phyloP scores from a whole-genome alignment of 495 filamentous ascomycete genomes.

The Immersiella caudata region DNA sequence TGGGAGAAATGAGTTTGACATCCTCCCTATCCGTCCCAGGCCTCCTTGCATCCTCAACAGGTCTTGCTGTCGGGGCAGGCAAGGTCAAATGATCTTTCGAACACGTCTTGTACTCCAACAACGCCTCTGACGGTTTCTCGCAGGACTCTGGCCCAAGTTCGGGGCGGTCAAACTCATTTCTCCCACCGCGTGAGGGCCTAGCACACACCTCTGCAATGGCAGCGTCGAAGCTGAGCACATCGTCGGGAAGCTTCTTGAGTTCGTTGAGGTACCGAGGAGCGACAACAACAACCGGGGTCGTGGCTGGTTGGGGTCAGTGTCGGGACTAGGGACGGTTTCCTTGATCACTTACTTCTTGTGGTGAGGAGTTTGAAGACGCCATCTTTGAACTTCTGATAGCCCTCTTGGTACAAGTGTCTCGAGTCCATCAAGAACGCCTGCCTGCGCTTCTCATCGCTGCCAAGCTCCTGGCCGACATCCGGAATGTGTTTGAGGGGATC shows the following conservation, averaged over 20 bases:
- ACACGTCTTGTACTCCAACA: too few relatives aligned
- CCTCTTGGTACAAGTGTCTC: conserved; percentile 35
- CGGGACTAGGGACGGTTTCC: background rate
- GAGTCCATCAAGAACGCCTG: conserved; percentile 35
- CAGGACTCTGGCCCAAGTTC: too few relatives aligned
- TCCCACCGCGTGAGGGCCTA: too few relatives aligned
- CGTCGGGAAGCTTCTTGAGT: conserved; percentile 42
- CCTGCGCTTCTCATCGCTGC: conserved; percentile 37
- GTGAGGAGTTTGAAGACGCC: conserved; percentile 39
- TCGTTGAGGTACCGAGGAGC: conserved; percentile 39
- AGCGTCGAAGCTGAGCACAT: conserved; percentile 39
- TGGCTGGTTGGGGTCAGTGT: background rate
- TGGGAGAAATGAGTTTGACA: too few relatives aligned
- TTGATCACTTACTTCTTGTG: conserved; percentile 27
- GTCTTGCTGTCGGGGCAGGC: too few relatives aligned
- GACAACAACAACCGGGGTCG: conserved; percentile 35
- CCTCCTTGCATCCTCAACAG: too few relatives aligned
- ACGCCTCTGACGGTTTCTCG: too few relatives aligned
- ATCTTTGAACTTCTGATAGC: conserved; percentile 45
- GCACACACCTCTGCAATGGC: conserved; percentile 36
- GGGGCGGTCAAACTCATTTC: too few relatives aligned
- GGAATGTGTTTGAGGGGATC: conserved; percentile 30
- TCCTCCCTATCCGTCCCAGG: too few relatives aligned
- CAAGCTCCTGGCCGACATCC: conserved; percentile 35
- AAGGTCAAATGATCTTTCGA: too few relatives aligned